A percentile compares a stretch with the other conserved stretches of the same genome.
Evolutionary conservation across 768 basidiomycete genomes (phyloP).

Genomic region (Rossbeevera mucosa): DNA sequence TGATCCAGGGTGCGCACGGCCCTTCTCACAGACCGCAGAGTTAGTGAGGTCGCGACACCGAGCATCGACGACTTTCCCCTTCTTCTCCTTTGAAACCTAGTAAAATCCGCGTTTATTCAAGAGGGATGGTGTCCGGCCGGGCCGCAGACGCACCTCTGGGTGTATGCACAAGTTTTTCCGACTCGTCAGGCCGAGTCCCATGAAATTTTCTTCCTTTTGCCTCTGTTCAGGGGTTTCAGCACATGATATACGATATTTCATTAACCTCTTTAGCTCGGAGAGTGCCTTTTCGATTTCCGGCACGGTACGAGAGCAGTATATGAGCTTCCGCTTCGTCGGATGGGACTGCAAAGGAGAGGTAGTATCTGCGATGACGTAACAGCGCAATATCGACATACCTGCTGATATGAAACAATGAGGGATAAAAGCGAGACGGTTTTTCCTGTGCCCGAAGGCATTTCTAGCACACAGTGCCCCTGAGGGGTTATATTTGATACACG

Average conservation of each 20-base stretch:
- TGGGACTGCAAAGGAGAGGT: conserved; percentile 59
- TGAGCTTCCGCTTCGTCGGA: conserved; percentile 86
- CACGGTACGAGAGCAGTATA: conserved; percentile 98
- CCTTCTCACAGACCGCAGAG: conserved; percentile 75
- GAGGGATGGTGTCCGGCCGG: background rate
- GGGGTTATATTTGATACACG: conserved; percentile 2
- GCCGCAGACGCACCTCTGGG: conserved; percentile 63
- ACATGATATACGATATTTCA: conserved; percentile 75
- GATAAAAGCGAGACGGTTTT: conserved; percentile 96
- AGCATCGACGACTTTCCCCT: conserved; percentile 95
- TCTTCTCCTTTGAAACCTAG: conserved; percentile 96
- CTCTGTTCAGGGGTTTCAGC: conserved; percentile 73
- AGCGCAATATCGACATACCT: conserved; percentile 43
- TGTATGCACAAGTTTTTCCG: conserved; percentile 96
- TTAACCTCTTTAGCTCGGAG: conserved; percentile 88
- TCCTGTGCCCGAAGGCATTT: conserved; percentile 99
- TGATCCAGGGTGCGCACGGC: conserved; percentile 80
- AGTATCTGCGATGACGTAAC: background rate
- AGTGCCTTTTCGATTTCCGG: conserved; percentile 99
- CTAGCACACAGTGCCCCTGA: conserved; percentile 97
- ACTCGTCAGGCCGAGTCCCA: conserved; percentile 89
- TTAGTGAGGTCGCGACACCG: conserved; percentile 94
- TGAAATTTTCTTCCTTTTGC: conserved; percentile 75
- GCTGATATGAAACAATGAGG: conserved; percentile 96
- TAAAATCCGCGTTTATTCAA: background rate